These are phyloP conservation scores for Salvia miltiorrhiza DNA, from an alignment of 257 asterid species.

Conservation along the genomic window DNA sequence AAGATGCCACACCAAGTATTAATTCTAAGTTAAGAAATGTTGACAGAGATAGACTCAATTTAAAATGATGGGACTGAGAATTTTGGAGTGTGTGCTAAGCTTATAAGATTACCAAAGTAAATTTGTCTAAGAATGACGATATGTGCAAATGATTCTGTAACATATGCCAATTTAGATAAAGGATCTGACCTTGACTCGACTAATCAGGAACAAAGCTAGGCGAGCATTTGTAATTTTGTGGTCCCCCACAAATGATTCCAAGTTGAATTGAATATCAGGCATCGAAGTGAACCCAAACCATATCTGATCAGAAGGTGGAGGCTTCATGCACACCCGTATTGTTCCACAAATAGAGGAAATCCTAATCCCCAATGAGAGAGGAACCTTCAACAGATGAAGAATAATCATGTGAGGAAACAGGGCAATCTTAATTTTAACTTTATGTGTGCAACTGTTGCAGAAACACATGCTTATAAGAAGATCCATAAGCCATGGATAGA, in stretches of 20 bases:
- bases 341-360: conserved; percentile 86
- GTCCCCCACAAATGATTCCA: conserved; percentile 83
- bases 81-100: neutral
- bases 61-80: neutral
- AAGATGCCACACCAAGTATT: neutral
- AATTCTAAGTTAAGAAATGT: neutral
- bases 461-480: neutral
- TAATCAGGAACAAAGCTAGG: conserved; percentile 65
- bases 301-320: conserved; percentile 96
- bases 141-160: conserved; percentile 2
- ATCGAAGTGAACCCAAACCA: conserved; percentile 88
- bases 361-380: conserved; percentile 69
- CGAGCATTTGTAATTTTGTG: conserved; percentile 78
- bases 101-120: neutral
- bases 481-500: neutral
- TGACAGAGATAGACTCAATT: neutral
- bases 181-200: conserved; percentile 74
- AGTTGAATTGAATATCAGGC: conserved; percentile 83
- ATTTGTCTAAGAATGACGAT: neutral
- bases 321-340: conserved; percentile 62
- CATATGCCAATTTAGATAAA: conserved; percentile 4
- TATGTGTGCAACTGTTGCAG: conserved; percentile 2
- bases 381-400: conserved; percentile 59
- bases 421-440: neutral
- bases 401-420: conserved; percentile 17